Evolutionary conservation across 2,329 filamentous ascomycete genomes (phyloP), one percentile per base, ranked within the genome.

Genomic region (Diplodia intermedia): DNA sequence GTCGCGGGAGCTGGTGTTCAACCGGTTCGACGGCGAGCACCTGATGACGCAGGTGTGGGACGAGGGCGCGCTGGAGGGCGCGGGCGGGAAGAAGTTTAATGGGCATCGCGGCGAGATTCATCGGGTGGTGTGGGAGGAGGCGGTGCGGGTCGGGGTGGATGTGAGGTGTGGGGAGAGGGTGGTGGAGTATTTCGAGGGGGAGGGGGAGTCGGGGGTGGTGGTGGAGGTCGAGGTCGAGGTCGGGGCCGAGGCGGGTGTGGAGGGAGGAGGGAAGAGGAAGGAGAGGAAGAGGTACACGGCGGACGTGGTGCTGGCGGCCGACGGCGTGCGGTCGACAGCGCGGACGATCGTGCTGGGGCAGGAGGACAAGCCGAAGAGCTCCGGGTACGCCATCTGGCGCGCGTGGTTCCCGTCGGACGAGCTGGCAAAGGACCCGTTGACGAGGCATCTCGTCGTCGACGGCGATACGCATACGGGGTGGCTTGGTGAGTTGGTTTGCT

Each of bases 71-170:
- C 9, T 72, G 76, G 8, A 73, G 74, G 20, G 72, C 79, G 33
- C 2, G 5, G 57, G 47, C 20, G 83, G 85, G 8, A 86, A 86
- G 1, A 82, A 85, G 26, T 85, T 88, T 70, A 88, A 89, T 69
- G 87, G 87, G 0, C 87, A 89, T 73, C 77, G 87, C 18, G 87
- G 86, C 9, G 87, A 89, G 75, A 78, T 89, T 69, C 86, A 89
- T 71, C 77, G 82, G 50, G 83, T 88, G 5, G 82, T 89, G 7
- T 87, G 86, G 70, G 81, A 85, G 52, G 84, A 88, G 72, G 86
- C 85, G 1, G 79, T 77, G 33, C 80, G 86, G 43, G 76, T 88
- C 1, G 79, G 80, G 0, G 85, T 89, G 56, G 83, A 86, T 0
- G 85, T 89, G 26, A 79, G 85, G 68, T 26, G 78, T 88, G 6